Percentiles rank a stretch among this genome's conserved stretches.
Conservation (phyloP, 2,329 filamentous ascomycete genomes). For the Tolypocladium nubicola region DNA sequence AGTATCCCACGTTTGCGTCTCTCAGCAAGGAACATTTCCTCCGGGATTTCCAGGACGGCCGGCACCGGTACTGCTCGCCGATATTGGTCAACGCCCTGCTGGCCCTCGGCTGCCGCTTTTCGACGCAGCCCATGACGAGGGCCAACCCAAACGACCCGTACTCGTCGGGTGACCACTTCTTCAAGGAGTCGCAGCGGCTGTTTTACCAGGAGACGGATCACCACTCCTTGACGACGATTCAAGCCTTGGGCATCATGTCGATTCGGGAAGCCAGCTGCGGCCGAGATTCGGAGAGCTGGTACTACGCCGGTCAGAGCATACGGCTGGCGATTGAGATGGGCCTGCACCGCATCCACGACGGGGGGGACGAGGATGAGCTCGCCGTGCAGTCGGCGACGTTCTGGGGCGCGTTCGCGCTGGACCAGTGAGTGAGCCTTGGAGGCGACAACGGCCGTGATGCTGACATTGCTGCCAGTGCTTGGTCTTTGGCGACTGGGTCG, state of each 20-base stretch:
- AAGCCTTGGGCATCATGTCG: conserved; percentile 67
- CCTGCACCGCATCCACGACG: conserved; percentile 43
- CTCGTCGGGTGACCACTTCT: conserved; percentile 64
- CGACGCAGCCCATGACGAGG: conserved; percentile 51
- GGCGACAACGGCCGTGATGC: neutral
- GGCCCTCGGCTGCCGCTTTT: conserved; percentile 58
- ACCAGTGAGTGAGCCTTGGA: conserved; percentile 40
- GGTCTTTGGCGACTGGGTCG: conserved; percentile 54
- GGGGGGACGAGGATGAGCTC: conserved; percentile 42
- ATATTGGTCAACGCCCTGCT: conserved; percentile 56
- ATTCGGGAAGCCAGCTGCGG: conserved; percentile 64
- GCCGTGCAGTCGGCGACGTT: conserved; percentile 50
- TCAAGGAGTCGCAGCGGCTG: conserved; percentile 55
- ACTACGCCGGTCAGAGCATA: conserved; percentile 61
- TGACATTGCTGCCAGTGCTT: conserved; percentile 35
- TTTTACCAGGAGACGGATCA: conserved; percentile 47
- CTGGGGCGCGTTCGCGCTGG: conserved; percentile 51
- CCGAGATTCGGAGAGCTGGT: conserved; percentile 62
- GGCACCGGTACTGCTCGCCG: conserved; percentile 55
- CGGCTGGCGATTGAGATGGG: conserved; percentile 63
- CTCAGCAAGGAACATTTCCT: conserved; percentile 63
- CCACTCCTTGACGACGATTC: conserved; percentile 58
- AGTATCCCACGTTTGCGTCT: conserved; percentile 64
- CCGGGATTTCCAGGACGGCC: conserved; percentile 50
- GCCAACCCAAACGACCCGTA: conserved; percentile 50